phyloP scores from a whole-genome alignment of 305 asterid genomes.

The Fraxinus floribunda region DNA sequence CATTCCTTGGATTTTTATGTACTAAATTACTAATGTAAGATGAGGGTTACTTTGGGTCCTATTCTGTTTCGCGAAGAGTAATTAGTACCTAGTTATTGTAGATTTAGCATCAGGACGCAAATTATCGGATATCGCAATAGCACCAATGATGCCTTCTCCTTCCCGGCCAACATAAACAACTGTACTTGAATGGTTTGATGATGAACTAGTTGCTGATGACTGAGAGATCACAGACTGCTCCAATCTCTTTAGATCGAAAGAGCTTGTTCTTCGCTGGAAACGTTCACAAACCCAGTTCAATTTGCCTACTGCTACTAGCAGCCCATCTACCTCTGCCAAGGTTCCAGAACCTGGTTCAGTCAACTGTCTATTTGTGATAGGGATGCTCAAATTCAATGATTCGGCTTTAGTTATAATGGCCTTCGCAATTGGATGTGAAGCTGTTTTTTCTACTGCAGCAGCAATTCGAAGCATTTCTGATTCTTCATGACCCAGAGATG shows the following conservation, averaged over 20 bases:
- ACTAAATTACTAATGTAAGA: not conserved
- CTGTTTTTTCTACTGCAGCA: slow-evolving; percentile 97
- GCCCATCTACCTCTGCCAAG: slow-evolving; percentile 94
- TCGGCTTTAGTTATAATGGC: slow-evolving; percentile 83
- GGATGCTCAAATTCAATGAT: slow-evolving; percentile 62
- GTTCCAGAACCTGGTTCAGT: slow-evolving; percentile 95
- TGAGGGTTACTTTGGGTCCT: not conserved
- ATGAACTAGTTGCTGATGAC: slow-evolving; percentile 49
- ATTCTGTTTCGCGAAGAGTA: slow-evolving; percentile 18
- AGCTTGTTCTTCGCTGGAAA: slow-evolving; percentile 60
- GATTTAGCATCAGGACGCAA: slow-evolving; percentile 76
- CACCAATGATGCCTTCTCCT: slow-evolving; percentile 94
- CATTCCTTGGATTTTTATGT: not conserved
- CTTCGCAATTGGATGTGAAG: slow-evolving; percentile 95
- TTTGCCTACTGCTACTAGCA: slow-evolving; percentile 91
- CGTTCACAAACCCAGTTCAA: slow-evolving; percentile 86
- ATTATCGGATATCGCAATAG: slow-evolving; percentile 83
- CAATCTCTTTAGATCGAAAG: slow-evolving; percentile 52
- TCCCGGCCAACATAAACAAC: slow-evolving; percentile 87
- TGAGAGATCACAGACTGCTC: slow-evolving; percentile 66
- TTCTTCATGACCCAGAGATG: slow-evolving; percentile 58
- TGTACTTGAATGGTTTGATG: slow-evolving; percentile 78
- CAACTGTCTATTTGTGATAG: slow-evolving; percentile 75
- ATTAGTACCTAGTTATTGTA: slow-evolving; percentile 63
- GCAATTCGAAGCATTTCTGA: slow-evolving; percentile 76